A percentile compares a stretch with the other conserved stretches of the same genome.
These are phyloP conservation scores for Bipolaris gigantea DNA, from an alignment of 2,329 filamentous ascomycete genomes.

Conservation along the genomic window DNA sequence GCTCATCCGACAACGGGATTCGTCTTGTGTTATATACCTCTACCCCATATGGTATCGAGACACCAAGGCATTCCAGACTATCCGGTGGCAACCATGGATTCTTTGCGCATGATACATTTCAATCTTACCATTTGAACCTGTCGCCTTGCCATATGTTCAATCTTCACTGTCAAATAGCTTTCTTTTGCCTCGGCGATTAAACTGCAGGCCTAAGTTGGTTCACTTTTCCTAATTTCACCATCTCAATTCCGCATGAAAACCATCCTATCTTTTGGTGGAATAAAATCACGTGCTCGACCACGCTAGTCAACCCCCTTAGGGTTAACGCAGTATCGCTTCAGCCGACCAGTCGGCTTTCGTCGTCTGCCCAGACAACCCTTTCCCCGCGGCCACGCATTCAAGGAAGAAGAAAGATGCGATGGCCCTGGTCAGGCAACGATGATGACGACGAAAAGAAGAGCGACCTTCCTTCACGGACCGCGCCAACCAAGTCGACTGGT, in stretches of 20 bases:
- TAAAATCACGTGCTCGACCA: background rate
- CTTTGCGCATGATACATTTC: background rate
- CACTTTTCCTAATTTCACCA: background rate
- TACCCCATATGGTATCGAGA: background rate
- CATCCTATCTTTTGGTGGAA: background rate
- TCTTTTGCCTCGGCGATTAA: no score
- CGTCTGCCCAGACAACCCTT: background rate
- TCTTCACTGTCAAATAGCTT: background rate
- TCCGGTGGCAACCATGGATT: background rate
- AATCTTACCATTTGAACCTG: no score
- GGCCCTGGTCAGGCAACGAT: conserved; percentile 44
- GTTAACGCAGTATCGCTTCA: background rate
- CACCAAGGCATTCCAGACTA: background rate
- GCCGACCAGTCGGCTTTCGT: conserved; percentile 3
- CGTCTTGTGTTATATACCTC: no score
- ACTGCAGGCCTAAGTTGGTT: background rate
- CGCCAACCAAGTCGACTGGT: conserved; percentile 40
- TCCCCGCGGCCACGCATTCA: conserved; percentile 24
- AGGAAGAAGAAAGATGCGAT: conserved; percentile 44
- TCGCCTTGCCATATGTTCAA: background rate
- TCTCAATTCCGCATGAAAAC: background rate
- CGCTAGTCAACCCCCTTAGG: background rate
- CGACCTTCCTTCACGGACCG: conserved; percentile 32
- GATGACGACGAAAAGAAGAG: conserved; percentile 35
- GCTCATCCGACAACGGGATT: background rate